Percentiles rank a stretch among this genome's conserved stretches.
phyloP scores from a whole-genome alignment of 208 protist genomes.

The Naegleria gruberi region DNA sequence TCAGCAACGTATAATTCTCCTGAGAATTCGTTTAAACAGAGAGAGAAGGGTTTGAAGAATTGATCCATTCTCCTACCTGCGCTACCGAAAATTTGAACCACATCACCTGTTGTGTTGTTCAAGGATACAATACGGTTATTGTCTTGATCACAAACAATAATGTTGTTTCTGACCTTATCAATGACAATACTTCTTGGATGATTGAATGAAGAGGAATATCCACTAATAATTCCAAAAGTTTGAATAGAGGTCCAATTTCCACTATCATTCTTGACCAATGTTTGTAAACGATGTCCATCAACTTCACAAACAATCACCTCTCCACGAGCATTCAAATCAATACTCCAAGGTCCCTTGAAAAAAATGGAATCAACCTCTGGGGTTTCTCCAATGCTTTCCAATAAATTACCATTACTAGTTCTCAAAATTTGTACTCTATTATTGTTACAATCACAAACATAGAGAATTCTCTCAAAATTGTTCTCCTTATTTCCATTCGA shows the following conservation, averaged over 20 bases:
- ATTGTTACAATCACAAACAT: background rate
- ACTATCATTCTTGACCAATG: background rate
- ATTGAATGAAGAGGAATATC: background rate
- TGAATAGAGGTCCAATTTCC: background rate
- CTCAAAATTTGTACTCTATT: background rate
- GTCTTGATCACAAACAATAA: background rate
- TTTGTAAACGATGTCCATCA: background rate
- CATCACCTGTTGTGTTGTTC: background rate
- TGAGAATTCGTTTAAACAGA: background rate
- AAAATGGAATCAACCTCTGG: too few relatives aligned
- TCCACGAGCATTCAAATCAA: background rate
- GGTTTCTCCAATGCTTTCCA: background rate
- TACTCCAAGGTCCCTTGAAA: background rate
- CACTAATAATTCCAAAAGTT: background rate
- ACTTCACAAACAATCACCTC: background rate
- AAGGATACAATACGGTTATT: background rate
- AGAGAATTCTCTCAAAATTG: background rate
- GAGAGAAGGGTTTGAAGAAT: background rate
- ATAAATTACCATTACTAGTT: background rate
- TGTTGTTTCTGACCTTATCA: background rate
- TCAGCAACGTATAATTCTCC: background rate
- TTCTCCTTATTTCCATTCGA: background rate
- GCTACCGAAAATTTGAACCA: background rate
- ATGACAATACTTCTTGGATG: background rate
- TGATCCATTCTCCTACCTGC: background rate